Conservation (phyloP, 2,329 filamentous ascomycete genomes). For the Nothophoma quercina region DNA sequence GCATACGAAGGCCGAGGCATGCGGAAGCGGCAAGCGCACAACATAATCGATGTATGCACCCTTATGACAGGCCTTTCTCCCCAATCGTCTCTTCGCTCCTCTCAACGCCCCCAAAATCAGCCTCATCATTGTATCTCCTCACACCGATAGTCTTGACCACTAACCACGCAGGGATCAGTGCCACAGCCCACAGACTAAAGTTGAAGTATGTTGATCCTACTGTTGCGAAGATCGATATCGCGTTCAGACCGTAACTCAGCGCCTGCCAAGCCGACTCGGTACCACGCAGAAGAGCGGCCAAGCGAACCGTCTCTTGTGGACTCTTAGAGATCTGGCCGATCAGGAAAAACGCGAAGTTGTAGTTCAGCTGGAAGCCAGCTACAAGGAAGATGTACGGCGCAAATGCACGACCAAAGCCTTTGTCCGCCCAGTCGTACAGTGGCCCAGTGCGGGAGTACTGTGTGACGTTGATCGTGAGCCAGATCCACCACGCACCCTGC, state of each 20-base stretch:
- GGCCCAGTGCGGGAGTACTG: slow-evolving; percentile 63
- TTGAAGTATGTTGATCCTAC: slow-evolving; percentile 73
- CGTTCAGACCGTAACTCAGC: slow-evolving; percentile 72
- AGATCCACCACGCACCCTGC: slow-evolving; percentile 74
- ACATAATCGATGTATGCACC: neutral
- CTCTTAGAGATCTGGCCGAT: slow-evolving; percentile 68
- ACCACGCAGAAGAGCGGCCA: slow-evolving; percentile 69
- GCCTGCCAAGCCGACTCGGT: slow-evolving; percentile 76
- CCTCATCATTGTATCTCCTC: slow-evolving; percentile 30
- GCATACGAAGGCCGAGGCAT: neutral
- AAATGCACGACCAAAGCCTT: slow-evolving; percentile 70
- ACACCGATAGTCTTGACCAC: slow-evolving; percentile 64
- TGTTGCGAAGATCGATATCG: slow-evolving; percentile 65
- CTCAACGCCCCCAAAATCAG: slow-evolving; percentile 1
- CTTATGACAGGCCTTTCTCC: neutral
- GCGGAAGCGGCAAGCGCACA: neutral
- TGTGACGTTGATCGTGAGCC: slow-evolving; percentile 70
- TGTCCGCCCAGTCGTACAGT: slow-evolving; percentile 68
- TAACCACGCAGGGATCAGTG: slow-evolving; percentile 70
- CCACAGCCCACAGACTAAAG: slow-evolving; percentile 69
- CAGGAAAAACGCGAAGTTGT: slow-evolving; percentile 75
- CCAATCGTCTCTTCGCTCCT: slow-evolving; percentile 2
- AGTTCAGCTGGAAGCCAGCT: slow-evolving; percentile 73
- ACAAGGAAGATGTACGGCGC: slow-evolving; percentile 71
- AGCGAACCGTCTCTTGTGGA: slow-evolving; percentile 69